Evolutionary conservation across 257 asterid species (phyloP).

Genomic region (Petunia axillaris): DNA sequence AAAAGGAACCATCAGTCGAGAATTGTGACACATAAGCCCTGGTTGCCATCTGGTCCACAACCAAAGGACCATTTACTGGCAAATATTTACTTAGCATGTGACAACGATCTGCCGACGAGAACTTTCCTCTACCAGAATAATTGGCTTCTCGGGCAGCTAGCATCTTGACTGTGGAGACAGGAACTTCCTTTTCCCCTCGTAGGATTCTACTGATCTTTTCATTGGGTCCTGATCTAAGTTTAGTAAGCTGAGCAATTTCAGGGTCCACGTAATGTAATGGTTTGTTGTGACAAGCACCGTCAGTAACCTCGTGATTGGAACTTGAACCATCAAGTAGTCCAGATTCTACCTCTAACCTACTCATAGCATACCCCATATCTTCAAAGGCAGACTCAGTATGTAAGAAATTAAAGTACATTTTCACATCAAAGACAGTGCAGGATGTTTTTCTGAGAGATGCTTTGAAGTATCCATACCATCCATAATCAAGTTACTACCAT

Average conservation of each 20-base stretch:
- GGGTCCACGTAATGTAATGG: constrained; percentile 42
- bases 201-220: constrained; percentile 47
- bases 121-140: constrained; percentile 65
- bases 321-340: constrained; percentile 53
- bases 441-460: neutral
- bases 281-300: constrained; percentile 28
- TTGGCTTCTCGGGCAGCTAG: constrained; percentile 81
- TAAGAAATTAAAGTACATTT: constrained; percentile 31
- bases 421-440: constrained; percentile 2
- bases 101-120: constrained; percentile 69
- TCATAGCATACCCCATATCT: constrained; percentile 71
- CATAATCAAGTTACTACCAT: constrained; percentile 21
- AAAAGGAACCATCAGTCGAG: constrained; percentile 81
- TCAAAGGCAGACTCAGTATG: constrained; percentile 33
- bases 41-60: constrained; percentile 78
- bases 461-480: constrained; percentile 28
- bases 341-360: constrained; percentile 62
- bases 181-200: constrained; percentile 51
- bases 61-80: constrained; percentile 70
- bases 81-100: constrained; percentile 73
- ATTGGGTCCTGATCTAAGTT: constrained; percentile 67
- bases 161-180: constrained; percentile 69
- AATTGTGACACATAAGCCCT: constrained; percentile 89
- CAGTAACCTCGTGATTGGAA: constrained; percentile 38
- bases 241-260: constrained; percentile 77